These are phyloP conservation scores for Colletotrichum paranaense DNA, from an alignment of 2,329 filamentous ascomycete species.

Conservation along the genomic window DNA sequence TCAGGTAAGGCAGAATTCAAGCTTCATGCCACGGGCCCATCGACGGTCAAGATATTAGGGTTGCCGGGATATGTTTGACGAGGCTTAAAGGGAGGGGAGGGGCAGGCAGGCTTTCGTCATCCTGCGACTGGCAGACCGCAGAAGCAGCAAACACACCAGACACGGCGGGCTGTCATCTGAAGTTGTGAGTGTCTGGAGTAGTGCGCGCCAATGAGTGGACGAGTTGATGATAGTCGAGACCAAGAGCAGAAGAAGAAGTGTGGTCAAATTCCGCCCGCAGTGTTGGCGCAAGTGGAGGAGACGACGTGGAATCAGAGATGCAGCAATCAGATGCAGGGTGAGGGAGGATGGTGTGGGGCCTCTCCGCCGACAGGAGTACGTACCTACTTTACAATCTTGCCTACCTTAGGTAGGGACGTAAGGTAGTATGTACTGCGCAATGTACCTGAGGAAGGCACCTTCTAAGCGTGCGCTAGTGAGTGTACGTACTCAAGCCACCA, in stretches of 20 bases:
- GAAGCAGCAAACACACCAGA: constrained; percentile 8
- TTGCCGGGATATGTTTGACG: constrained; percentile 21
- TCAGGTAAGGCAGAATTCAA: constrained; percentile 34
- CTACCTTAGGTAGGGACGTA: too few relatives aligned
- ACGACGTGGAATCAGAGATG: constrained; percentile 34
- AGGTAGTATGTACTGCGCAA: too few relatives aligned
- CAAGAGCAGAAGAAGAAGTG: not conserved
- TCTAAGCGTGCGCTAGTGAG: not conserved
- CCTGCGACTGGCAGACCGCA: not conserved
- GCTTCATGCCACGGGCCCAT: constrained; percentile 22
- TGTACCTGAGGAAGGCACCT: too few relatives aligned
- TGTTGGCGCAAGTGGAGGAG: constrained; percentile 22
- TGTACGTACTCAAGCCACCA: not conserved
- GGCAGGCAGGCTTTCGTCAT: constrained; percentile 20
- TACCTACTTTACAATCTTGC: too few relatives aligned
- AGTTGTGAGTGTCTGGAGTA: constrained; percentile 1
- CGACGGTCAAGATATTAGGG: constrained; percentile 17
- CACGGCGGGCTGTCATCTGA: constrained; percentile 24
- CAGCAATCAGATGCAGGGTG: constrained; percentile 29
- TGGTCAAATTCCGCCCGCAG: constrained; percentile 12
- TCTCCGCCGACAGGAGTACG: not conserved
- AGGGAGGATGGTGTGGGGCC: constrained; percentile 12
- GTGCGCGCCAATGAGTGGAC: constrained; percentile 10
- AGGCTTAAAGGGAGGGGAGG: not conserved
- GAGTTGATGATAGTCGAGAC: not conserved